Evolutionary conservation across 495 filamentous ascomycete genomes (phyloP).

Genomic region (Rusavskia elegans): DNA sequence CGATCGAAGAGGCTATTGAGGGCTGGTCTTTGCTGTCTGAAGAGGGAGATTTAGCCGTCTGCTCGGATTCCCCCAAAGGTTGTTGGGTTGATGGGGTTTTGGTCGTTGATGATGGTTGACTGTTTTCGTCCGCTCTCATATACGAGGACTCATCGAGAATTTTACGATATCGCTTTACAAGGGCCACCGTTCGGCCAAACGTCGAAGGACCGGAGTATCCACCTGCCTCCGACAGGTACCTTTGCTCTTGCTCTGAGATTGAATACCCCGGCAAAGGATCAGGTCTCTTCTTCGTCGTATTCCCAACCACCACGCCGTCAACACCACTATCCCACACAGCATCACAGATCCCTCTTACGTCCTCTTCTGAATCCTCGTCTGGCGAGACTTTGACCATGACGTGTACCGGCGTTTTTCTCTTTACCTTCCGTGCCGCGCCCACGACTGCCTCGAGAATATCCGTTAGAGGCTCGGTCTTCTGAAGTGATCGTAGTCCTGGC

Average conservation of each 20-base stretch:
- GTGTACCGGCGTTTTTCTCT: constrained; percentile 55
- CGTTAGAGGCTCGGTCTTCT: constrained; percentile 67
- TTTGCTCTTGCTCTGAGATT: constrained; percentile 49
- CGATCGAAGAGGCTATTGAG: neutral
- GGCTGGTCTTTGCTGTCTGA: neutral
- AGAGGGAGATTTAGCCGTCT: neutral
- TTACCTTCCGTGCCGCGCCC: constrained; percentile 46
- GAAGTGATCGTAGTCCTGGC: constrained; percentile 70
- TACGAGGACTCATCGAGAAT: constrained; percentile 39
- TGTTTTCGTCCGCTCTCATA: neutral
- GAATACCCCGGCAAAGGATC: constrained; percentile 49
- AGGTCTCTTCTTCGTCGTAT: constrained; percentile 67
- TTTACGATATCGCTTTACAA: constrained; percentile 65
- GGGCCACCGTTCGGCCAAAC: constrained; percentile 55
- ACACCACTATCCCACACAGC: constrained; percentile 75
- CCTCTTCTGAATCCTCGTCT: constrained; percentile 70
- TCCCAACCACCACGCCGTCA: constrained; percentile 35
- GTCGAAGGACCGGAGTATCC: constrained; percentile 83
- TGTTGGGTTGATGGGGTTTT: neutral
- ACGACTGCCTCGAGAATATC: constrained; percentile 70
- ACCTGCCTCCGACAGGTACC: constrained; percentile 55
- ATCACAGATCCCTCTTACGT: constrained; percentile 74
- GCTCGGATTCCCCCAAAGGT: too few species aligned
- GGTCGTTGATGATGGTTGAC: neutral
- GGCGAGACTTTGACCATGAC: constrained; percentile 97